A percentile compares a stretch with the other conserved stretches of the same genome.
phyloP scores from a whole-genome alignment of 1,284 basidiomycete species.

The Mixia osmundae region DNA sequence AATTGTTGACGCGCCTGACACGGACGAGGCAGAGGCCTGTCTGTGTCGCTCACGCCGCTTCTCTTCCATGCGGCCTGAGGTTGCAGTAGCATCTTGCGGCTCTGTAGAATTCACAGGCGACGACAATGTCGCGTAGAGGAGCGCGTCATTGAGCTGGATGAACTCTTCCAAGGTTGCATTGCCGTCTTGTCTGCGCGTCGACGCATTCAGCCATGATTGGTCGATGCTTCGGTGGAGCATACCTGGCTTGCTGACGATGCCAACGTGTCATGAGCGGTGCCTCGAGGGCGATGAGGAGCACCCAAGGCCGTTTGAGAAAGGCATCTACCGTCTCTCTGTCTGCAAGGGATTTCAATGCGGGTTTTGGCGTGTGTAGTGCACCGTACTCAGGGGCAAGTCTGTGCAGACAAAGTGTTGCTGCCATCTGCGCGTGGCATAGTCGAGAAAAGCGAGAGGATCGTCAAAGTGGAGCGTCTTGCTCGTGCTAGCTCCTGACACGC shows the following conservation, averaged over 20 bases:
- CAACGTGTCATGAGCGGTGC: slow-evolving; percentile 41
- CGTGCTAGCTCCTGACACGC: slow-evolving; percentile 3
- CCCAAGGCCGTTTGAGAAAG: slow-evolving; percentile 73
- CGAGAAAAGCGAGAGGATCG: slow-evolving; percentile 24
- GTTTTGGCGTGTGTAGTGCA: no score
- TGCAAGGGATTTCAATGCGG: no score
- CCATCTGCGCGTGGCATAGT: slow-evolving; percentile 66
- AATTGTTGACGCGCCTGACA: no score
- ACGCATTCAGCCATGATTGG: no score
- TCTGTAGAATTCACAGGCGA: no score
- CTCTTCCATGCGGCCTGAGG: no score
- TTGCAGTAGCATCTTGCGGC: no score
- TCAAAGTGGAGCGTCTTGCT: slow-evolving; percentile 7
- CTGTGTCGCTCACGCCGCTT: no score
- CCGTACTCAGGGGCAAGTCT: slow-evolving; percentile 34
- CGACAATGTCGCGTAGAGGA: slow-evolving; percentile 11
- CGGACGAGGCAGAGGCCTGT: no score
- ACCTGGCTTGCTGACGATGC: slow-evolving; percentile 4
- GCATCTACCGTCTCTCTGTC: no score
- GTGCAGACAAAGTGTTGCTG: slow-evolving; percentile 51
- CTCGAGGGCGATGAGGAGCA: slow-evolving; percentile 63
- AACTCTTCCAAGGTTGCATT: slow-evolving; percentile 19
- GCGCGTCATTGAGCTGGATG: slow-evolving; percentile 15
- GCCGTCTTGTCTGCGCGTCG: no score
- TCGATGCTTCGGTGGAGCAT: neutral